These are phyloP conservation scores for Entomortierella lignicola DNA, from an alignment of 192 early-diverging fungal genomes.

Conservation along the genomic window DNA sequence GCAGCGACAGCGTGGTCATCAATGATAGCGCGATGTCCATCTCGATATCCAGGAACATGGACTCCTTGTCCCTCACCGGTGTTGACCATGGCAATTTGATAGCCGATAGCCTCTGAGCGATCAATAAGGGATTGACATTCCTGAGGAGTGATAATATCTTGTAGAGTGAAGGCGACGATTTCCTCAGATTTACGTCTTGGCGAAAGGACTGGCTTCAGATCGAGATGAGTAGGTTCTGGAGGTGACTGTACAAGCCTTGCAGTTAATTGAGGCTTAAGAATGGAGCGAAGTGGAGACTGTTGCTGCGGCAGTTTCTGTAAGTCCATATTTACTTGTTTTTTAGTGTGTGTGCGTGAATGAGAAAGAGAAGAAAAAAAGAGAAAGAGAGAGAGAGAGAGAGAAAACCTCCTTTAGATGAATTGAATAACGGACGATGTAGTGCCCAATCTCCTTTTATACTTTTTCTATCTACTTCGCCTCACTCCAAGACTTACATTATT, in stretches of 20 bases:
- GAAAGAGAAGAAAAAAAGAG: neutral
- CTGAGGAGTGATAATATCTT: conserved; percentile 43
- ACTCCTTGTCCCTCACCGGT: conserved; percentile 9
- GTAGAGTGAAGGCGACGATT: conserved; percentile 41
- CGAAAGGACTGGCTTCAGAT: conserved; percentile 20
- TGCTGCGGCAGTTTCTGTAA: neutral
- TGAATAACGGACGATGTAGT: too few relatives aligned
- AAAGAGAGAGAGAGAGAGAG: too few relatives aligned
- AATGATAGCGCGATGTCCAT: conserved; percentile 40
- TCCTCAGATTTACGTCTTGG: neutral
- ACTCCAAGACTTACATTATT: too few relatives aligned
- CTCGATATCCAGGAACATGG: conserved; percentile 34
- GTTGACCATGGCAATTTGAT: conserved; percentile 54
- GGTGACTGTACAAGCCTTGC: neutral
- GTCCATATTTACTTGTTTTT: neutral
- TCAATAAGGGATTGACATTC: conserved; percentile 54
- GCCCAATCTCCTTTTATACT: too few relatives aligned
- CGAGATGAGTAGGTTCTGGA: conserved; percentile 12
- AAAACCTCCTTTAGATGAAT: too few relatives aligned
- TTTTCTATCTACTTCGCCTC: too few relatives aligned
- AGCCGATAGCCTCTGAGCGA: conserved; percentile 33
- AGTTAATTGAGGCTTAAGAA: conserved; percentile 7
- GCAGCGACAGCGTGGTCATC: conserved; percentile 36
- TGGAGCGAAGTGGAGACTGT: conserved; percentile 7
- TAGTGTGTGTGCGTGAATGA: neutral